Conservation (phyloP, 2,329 filamentous ascomycete species). For the Diaporthe helianthi region DNA sequence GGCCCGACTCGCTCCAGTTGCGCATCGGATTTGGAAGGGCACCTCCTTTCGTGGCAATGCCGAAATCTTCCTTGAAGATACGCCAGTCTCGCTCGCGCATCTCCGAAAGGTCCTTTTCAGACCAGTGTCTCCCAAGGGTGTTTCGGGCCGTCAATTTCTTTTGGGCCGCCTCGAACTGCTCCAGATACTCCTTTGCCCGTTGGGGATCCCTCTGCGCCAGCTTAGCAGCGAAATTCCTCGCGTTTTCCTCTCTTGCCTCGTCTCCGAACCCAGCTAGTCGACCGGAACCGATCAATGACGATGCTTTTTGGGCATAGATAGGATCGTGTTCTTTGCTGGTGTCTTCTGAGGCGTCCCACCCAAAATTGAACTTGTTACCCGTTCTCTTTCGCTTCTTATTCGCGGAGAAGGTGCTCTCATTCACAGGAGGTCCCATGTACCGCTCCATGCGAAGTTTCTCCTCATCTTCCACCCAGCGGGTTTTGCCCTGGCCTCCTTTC, state of each 20-base stretch:
- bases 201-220: constrained; percentile 64
- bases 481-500: constrained; percentile 48
- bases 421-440: constrained; percentile 91
- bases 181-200: constrained; percentile 80
- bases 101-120: constrained; percentile 86
- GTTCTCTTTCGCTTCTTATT: constrained; percentile 95
- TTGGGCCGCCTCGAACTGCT: constrained; percentile 81
- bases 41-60: constrained; percentile 92
- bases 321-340: constrained; percentile 85
- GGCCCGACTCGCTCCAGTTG: constrained; percentile 83
- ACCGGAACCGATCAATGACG: constrained; percentile 62
- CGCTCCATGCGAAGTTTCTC: constrained; percentile 76
- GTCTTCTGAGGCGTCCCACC: constrained; percentile 95
- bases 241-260: constrained; percentile 61
- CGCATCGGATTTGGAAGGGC: constrained; percentile 96
- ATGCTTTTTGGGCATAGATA: constrained; percentile 74
- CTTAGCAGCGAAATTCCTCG: constrained; percentile 69
- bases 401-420: constrained; percentile 83
- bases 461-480: constrained; percentile 69
- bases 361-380: constrained; percentile 98
- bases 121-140: constrained; percentile 91
- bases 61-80: constrained; percentile 99
- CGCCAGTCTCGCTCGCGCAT: constrained; percentile 99
- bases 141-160: constrained; percentile 73
- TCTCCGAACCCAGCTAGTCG: constrained; percentile 59